Percentiles rank a stretch among this genome's conserved stretches.
Evolutionary conservation across 306 rosid species (phyloP).

Genomic region (Calophaca sinica): DNA sequence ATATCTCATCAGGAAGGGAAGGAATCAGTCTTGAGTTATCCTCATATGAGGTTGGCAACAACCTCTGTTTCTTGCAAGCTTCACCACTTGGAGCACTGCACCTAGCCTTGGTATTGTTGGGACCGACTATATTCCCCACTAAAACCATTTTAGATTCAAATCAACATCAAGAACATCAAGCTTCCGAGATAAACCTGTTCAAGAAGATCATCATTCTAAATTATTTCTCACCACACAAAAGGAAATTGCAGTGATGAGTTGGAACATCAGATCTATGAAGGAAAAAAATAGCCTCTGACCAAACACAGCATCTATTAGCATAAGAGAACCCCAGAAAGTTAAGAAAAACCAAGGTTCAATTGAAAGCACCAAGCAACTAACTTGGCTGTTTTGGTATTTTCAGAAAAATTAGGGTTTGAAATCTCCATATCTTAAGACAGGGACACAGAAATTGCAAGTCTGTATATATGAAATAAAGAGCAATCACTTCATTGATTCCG

Average conservation of each 20-base stretch:
- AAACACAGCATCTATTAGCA: neutral
- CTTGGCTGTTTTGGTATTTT: neutral
- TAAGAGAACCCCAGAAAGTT: neutral
- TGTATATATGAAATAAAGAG: neutral
- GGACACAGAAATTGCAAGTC: neutral
- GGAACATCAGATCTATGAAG: too few species aligned
- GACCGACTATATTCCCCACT: constrained; percentile 48
- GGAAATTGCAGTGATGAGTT: constrained; percentile 27
- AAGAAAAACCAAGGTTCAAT: neutral
- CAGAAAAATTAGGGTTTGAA: constrained; percentile 3
- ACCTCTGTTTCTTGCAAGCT: constrained; percentile 45
- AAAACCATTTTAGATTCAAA: constrained; percentile 32
- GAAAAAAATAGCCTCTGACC: constrained; percentile 6
- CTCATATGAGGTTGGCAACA: constrained; percentile 33
- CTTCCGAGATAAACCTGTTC: constrained; percentile 38
- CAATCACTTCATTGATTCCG: neutral
- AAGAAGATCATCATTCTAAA: constrained; percentile 29
- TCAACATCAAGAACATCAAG: constrained; percentile 15
- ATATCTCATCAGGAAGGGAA: constrained; percentile 49
- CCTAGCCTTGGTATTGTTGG: constrained; percentile 31
- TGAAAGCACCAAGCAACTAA: neutral
- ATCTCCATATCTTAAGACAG: neutral
- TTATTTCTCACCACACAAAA: constrained; percentile 32
- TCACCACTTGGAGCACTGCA: constrained; percentile 19
- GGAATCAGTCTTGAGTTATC: constrained; percentile 43